Evolutionary conservation across 768 basidiomycete genomes (phyloP), one percentile per base, ranked within the genome.

Genomic region (Pleurotus ostreatus): DNA sequence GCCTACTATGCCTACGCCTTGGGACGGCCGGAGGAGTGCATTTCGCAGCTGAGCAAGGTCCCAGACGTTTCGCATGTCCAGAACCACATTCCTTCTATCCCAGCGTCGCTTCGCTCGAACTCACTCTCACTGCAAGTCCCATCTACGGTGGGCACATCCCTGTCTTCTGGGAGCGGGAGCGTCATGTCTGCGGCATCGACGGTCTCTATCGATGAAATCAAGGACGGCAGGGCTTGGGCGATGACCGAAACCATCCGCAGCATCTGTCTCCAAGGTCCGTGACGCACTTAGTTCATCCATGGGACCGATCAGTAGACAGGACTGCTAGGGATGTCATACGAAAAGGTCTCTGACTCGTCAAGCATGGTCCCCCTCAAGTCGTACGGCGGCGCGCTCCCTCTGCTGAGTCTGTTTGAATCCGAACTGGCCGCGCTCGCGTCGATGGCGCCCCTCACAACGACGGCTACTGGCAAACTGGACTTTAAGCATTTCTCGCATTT

Each of bases 1-100:
- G 91, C 90, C 2, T 92, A 92, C 68, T 88, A 89, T 63, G 84
- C 86, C 3, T 92, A 90, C 68, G 90, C 92, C 0, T 68, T 92
- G 5, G 83, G 85, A 23, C 75, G 80, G 22, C 85, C 85, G 15
- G 68, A 74, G 2, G 80, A 83, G 55, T 92, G 89, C 57, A 71
- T 95, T 12, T 61, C 71, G 2, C 75, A 87, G 61, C 74, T 92
- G 2, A 65, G 68, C 18, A 74, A 78, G 61, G 79, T 89, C 5
- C 78, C 80, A 8, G 75, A 82, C 49, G 68, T 88, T 23, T 57
- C 76, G 11, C 79, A 84, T 60, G 70, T 79, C n/a, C 78, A 79
- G 59, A 74, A 71, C 49, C 82, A 83, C 58, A 75, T 83, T 20
- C 81, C 82, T 9, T 62, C 66, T 12, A 66, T 74, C 18, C 74